Evolutionary conservation across 179 eudicot genomes (phyloP).

Genomic region (Silene noctiflora): DNA sequence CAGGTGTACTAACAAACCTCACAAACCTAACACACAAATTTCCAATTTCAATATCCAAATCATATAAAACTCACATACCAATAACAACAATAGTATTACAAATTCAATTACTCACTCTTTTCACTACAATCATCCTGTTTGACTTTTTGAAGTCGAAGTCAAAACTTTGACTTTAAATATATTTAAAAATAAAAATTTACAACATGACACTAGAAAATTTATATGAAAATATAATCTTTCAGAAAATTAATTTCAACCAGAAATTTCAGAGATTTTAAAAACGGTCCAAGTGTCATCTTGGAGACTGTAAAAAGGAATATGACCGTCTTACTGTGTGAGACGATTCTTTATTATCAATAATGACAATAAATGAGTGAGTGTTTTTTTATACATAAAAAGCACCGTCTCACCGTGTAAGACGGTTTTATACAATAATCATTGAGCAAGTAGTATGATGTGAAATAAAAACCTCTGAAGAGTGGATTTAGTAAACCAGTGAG

Average conservation of each 20-base stretch:
- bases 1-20: constrained; percentile 77
- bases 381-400: too few species aligned
- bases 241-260: background rate
- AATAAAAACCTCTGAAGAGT: constrained; percentile 54
- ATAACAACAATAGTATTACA: too few species aligned
- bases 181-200: background rate
- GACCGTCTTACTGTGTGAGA: too few species aligned
- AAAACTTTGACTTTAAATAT: background rate
- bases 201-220: too few species aligned
- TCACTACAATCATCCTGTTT: too few species aligned
- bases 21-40: constrained; percentile 53
- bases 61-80: background rate
- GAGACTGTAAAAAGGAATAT: too few species aligned
- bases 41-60: constrained; percentile 6
- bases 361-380: too few species aligned
- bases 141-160: background rate
- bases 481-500: constrained; percentile 75
- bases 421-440: too few species aligned
- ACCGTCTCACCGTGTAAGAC: too few species aligned
- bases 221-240: too few species aligned
- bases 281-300: background rate
- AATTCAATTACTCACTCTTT: too few species aligned
- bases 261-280: background rate
- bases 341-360: too few species aligned
- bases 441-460: background rate